phyloP scores from a whole-genome alignment of 2,329 filamentous ascomycete genomes.

The Botrytis deweyae region DNA sequence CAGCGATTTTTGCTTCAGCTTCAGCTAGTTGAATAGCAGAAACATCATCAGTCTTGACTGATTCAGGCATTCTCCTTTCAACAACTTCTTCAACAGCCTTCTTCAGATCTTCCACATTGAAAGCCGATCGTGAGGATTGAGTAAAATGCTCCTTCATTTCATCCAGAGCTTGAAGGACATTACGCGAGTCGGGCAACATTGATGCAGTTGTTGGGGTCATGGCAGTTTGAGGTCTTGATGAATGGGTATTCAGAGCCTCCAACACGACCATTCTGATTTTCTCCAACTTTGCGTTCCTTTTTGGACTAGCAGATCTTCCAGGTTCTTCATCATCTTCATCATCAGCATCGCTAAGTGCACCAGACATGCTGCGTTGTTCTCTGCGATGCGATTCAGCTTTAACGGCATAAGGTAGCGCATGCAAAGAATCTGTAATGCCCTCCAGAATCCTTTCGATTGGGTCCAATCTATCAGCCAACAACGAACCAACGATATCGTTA shows the following conservation, averaged over 20 bases:
- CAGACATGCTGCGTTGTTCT: conserved; percentile 65
- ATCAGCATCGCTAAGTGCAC: conserved; percentile 81
- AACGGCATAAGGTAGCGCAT: conserved; percentile 49
- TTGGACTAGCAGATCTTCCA: conserved; percentile 73
- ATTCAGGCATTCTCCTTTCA: conserved; percentile 54
- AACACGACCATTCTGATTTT: conserved; percentile 73
- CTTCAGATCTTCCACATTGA: conserved; percentile 55
- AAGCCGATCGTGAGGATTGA: conserved; percentile 46
- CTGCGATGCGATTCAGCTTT: conserved; percentile 56
- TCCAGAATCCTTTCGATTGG: conserved; percentile 80
- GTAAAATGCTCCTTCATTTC: conserved; percentile 58
- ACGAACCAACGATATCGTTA: conserved; percentile 76
- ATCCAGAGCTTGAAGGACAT: conserved; percentile 65
- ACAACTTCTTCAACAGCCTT: conserved; percentile 64
- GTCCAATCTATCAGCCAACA: conserved; percentile 72
- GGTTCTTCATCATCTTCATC: conserved; percentile 74
- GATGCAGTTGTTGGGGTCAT: conserved; percentile 31
- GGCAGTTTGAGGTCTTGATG: conserved; percentile 43
- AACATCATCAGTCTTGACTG: conserved; percentile 47
- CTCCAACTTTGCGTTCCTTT: conserved; percentile 75
- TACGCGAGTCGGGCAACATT: conserved; percentile 40
- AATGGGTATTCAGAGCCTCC: conserved; percentile 68
- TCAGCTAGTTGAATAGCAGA: conserved; percentile 24
- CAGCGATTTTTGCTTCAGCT: conserved; percentile 46
- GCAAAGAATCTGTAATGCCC: conserved; percentile 70